Base-by-base conservation (phyloP, 257 asterid species). In the Nyctanthes arbortristis region DNA sequence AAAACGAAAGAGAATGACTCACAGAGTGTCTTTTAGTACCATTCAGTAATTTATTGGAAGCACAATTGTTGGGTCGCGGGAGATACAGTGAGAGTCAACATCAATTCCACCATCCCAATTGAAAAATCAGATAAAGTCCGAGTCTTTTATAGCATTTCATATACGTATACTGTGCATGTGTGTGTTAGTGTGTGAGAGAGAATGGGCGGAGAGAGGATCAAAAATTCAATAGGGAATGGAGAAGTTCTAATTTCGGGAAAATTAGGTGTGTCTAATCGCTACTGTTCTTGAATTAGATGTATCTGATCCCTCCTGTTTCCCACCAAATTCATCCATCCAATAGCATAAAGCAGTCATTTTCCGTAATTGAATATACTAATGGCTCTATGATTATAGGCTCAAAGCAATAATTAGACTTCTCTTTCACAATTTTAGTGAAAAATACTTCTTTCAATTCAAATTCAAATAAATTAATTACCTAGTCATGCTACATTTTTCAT, bases 241-340 rank as follows among this genome's bases (percentile, higher is more conserved):
- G 47, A 35, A 54, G 34, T 56, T 52, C 65, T 37, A 72, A 37
- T 35, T 64, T 71, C 11, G 59, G 66, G 71, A 22, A 27, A 64
- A 61, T 64, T 72, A 52, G 76, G 71, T 72, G 52, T 36, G 76
- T 72, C 76, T 72, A 72, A 72, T 72, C 76, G 30, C 58, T 63
- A 36, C 62, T 29, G 54, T 71, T 60, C 55, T 61, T 13, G 66
- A 52, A 52, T 52, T 52, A 52, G 59, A 52, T 52, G 31, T 8
- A 52, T 20, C 59, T 22, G 59, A 52, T 52, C 59, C 59, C 24
- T 16, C 5, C 30, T 24, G 59, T 20, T 52, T 52, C 59, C 16
- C 59, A 52, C 59, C 59, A 52, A 24, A 52, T 22, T 24, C 59
- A 10, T 52, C 59, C 59, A 10, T 52, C 59, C 16, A 52, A 52